Percentiles rank a stretch among this genome's conserved stretches.
These are phyloP conservation scores for Psilocybe cyanescens DNA, from an alignment of 768 basidiomycete genomes.

Conservation along the genomic window DNA sequence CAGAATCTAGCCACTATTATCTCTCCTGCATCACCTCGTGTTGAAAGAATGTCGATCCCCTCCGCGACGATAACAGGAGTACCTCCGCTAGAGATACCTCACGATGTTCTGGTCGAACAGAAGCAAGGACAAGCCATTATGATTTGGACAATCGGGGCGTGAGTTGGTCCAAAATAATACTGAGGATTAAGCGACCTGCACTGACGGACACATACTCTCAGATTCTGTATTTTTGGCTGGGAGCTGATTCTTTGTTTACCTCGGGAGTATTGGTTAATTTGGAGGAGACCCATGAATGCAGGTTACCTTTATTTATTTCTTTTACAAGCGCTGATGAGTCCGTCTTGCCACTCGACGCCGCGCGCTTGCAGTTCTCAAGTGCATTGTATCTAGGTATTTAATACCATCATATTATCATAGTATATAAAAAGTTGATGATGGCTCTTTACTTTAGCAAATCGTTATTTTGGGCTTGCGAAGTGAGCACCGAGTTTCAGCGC, in stretches of 20 bases:
- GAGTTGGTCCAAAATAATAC: background rate
- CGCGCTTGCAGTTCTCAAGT: constrained; percentile 8
- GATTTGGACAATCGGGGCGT: constrained; percentile 29
- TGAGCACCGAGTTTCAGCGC: constrained; percentile 2
- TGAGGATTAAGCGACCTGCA: background rate
- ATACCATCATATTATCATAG: background rate
- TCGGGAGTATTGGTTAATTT: constrained; percentile 25
- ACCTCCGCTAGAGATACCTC: constrained; percentile 12
- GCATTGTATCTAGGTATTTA: constrained; percentile 19
- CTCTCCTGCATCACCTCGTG: too few relatives aligned
- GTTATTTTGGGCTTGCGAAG: constrained; percentile 29
- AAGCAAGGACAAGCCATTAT: constrained; percentile 19
- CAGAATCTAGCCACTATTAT: too few relatives aligned
- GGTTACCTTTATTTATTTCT: background rate
- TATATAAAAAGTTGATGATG: background rate
- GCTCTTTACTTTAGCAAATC: constrained; percentile 8
- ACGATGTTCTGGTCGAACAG: constrained; percentile 14
- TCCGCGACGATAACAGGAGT: too few relatives aligned
- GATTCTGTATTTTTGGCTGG: constrained; percentile 7
- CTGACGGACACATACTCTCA: background rate
- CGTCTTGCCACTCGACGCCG: too few relatives aligned
- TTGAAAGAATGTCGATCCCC: too few relatives aligned
- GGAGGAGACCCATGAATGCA: constrained; percentile 24
- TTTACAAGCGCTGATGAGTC: too few relatives aligned
- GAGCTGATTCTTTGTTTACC: constrained; percentile 18